These are phyloP conservation scores for Aegle marmelos DNA, from an alignment of 345 rosid species.

Conservation along the genomic window DNA sequence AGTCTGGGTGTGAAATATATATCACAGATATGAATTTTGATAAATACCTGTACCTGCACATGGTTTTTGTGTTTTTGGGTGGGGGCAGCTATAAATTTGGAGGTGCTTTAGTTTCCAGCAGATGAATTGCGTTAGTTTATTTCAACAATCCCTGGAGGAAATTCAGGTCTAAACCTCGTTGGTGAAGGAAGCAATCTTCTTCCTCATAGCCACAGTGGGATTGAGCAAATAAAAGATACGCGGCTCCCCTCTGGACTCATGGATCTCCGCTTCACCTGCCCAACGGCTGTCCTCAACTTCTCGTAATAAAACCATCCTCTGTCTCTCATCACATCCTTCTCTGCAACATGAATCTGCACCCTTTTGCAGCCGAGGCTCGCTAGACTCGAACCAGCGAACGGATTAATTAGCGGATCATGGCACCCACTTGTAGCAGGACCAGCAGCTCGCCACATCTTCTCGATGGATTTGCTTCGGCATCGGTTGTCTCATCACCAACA, in stretches of 20 bases:
- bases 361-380: conserved; percentile 29
- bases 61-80: no score
- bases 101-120: no score
- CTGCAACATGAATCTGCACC: conserved; percentile 42
- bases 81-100: no score
- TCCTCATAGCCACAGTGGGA: conserved; percentile 19
- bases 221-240: conserved; percentile 42
- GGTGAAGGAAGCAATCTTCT: conserved; percentile 25
- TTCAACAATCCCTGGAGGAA: no score
- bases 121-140: no score
- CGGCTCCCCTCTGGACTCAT: conserved; percentile 34
- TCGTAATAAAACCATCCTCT: conserved; percentile 35
- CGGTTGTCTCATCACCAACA: background rate
- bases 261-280: conserved; percentile 35
- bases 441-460: conserved; percentile 18
- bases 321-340: conserved; percentile 27
- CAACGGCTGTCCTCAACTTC: conserved; percentile 37
- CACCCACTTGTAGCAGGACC: conserved; percentile 36
- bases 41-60: no score
- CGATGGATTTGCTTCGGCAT: background rate
- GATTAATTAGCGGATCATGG: conserved; percentile 48
- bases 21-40: no score
- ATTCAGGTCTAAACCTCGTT: background rate
- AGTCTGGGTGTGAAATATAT: no score
- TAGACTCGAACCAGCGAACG: conserved; percentile 32